Base-by-base conservation (phyloP, 139 green algal species). In the Ostreobium quekettii region DNA sequence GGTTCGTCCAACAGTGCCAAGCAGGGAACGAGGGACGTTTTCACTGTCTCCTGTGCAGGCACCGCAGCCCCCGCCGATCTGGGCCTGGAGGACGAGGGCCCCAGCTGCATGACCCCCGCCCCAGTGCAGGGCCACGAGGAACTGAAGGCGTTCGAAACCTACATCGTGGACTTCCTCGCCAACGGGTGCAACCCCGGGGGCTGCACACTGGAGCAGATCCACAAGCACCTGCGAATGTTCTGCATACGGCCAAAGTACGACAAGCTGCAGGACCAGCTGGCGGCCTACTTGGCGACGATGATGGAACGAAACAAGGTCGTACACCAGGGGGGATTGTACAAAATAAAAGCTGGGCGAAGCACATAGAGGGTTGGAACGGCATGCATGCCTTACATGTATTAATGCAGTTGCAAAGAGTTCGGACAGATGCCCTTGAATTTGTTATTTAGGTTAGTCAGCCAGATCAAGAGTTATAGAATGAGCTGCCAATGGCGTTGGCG, bases 151-250 rank as follows among this genome's bases (percentile, higher is more conserved):
- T 68, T 57, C 36, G 7, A 56, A 3, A 15, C 35, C 7, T 68
- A 68, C 36, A 68, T 68, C 22, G 8, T 68, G 7, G 61, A 29
- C 11, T 68, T 36, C 42, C 22, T 68, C 37, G 4, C 3, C 22
- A 8, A 56, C 36, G n/a, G n/a, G n/a, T n/a, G n/a, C n/a, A 36
- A 30, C 33, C 3, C 6, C 8, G 6, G 53, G 11, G 36, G 35
- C 5, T 5, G 30, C 7, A 19, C 36, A n/a, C 61, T 68, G 61
- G 61, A 68, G 7, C 24, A 68, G 19, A 68, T 68, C 36, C 36
- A 57, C 24, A 36, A n/a, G 11, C 61, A 68, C 42, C 36, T 68
- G 61, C 30, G 36, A 36, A 68, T 5, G 26, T 68, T 68, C 35
- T 22, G 49, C 7, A 56, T 47, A 6, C 61, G 53, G 26, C 61